phyloP scores from a whole-genome alignment of 2,329 filamentous ascomycete genomes.

The Camptophora hylomeconis region DNA sequence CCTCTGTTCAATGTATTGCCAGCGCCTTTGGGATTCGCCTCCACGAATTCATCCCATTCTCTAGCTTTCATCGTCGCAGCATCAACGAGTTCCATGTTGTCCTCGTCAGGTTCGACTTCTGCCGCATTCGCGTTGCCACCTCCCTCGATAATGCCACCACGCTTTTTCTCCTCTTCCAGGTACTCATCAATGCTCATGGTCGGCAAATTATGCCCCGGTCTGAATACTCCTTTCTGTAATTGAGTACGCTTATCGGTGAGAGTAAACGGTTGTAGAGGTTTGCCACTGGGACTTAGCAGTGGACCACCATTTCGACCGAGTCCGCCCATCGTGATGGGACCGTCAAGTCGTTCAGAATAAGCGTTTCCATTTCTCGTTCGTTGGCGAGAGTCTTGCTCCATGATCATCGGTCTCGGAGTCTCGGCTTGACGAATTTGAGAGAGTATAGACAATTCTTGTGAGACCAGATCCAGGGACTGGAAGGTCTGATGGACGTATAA shows the following conservation, averaged over 20 bases:
- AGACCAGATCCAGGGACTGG: slow-evolving; percentile 73
- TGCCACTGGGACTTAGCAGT: slow-evolving; percentile 64
- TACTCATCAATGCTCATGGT: slow-evolving; percentile 99
- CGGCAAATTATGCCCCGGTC: slow-evolving; percentile 80
- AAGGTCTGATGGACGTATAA: slow-evolving; percentile 70
- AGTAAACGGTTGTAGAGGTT: slow-evolving; percentile 83
- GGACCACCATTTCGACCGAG: slow-evolving; percentile 47
- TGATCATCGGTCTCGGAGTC: slow-evolving; percentile 24
- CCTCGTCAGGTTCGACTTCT: slow-evolving; percentile 67
- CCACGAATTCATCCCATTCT: slow-evolving; percentile 88
- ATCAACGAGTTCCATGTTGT: slow-evolving; percentile 77
- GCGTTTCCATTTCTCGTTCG: slow-evolving; percentile 34
- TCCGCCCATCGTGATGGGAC: slow-evolving; percentile 39
- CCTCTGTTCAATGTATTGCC: slow-evolving; percentile 38
- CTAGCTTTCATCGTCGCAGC: slow-evolving; percentile 85
- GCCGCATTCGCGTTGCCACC: slow-evolving; percentile 63
- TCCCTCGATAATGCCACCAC: slow-evolving; percentile 83
- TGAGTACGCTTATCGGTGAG: slow-evolving; percentile 65
- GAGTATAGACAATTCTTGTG: slow-evolving; percentile 72
- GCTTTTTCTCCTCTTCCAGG: slow-evolving; percentile 71
- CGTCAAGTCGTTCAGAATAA: slow-evolving; percentile 65
- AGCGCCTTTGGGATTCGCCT: slow-evolving; percentile 64
- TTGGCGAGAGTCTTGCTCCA: slow-evolving; percentile 12
- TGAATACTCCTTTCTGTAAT: slow-evolving; percentile 68
- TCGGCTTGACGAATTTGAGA: slow-evolving; percentile 52